Conservation (phyloP, 176 grass and related monocot genomes). For the Triticum dicoccoides region DNA sequence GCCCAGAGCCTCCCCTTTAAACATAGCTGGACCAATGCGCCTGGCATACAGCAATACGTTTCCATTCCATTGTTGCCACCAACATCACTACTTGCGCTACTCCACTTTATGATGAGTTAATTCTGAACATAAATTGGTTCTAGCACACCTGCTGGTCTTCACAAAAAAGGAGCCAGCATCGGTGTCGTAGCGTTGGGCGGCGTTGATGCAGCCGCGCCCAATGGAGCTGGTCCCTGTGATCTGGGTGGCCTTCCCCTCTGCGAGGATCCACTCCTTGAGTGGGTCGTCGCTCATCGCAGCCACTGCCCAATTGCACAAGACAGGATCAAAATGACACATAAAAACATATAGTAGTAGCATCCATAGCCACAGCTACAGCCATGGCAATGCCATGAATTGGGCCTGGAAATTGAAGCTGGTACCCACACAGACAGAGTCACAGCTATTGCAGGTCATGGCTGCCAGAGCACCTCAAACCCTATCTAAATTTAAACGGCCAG, state of each 20-base stretch:
- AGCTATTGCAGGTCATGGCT: neutral
- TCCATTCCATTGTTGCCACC: neutral
- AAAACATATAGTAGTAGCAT: neutral
- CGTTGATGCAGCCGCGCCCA: constrained; percentile 80
- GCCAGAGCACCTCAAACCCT: neutral
- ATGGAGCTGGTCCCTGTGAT: constrained; percentile 78
- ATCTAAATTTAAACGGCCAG: neutral
- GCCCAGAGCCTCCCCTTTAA: constrained; percentile 91
- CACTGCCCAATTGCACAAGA: constrained; percentile 40
- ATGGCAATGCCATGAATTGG: neutral
- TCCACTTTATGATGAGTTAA: neutral
- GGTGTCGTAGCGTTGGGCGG: constrained; percentile 71
- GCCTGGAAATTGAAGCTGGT: neutral
- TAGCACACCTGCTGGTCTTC: constrained; percentile 72
- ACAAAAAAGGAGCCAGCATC: constrained; percentile 82
- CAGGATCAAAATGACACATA: neutral
- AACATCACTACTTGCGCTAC: neutral
- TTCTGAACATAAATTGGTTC: neutral
- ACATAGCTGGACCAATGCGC: constrained; percentile 78
- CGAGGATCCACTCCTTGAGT: constrained; percentile 83
- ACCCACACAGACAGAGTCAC: neutral
- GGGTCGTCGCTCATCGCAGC: constrained; percentile 65
- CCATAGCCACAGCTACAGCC: neutral
- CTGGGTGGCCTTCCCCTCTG: constrained; percentile 82
- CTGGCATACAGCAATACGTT: constrained; percentile 24